Conservation (phyloP, 495 filamentous ascomycete species). For the Monascus purpureus region DNA sequence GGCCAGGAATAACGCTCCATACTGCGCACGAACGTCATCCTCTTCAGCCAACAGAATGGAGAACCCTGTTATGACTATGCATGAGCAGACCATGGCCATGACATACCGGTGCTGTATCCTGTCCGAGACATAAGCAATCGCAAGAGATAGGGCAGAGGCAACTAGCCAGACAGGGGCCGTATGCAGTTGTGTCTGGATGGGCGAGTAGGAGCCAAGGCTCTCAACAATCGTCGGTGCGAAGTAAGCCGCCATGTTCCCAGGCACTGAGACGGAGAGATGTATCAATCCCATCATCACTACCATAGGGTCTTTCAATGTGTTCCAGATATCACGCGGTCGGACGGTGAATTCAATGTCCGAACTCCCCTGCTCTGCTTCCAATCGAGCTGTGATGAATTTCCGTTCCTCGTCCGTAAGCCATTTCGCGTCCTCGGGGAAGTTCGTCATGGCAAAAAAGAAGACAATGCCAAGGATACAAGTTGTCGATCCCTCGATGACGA, state of each 20-base stretch:
- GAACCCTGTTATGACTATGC: constrained; percentile 40
- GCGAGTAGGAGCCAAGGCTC: constrained; percentile 20
- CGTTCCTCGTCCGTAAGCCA: constrained; percentile 15
- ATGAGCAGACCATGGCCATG: constrained; percentile 34
- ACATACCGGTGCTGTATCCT: constrained; percentile 12
- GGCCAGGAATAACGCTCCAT: constrained; percentile 48
- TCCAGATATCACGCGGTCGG: constrained; percentile 2
- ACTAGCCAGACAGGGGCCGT: constrained; percentile 31
- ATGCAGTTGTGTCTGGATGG: constrained; percentile 35
- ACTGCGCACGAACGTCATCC: constrained; percentile 38
- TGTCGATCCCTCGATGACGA: constrained; percentile 38
- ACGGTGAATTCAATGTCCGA: constrained; percentile 1
- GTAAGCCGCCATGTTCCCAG: constrained; percentile 12
- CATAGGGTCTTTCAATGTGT: constrained; percentile 8
- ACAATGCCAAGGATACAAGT: constrained; percentile 13
- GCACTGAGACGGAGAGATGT: constrained; percentile 13
- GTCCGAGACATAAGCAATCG: constrained; percentile 25
- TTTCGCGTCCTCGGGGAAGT: constrained; percentile 16
- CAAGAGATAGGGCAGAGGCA: constrained; percentile 40
- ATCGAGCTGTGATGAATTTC: constrained; percentile 5
- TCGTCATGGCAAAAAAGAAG: constrained; percentile 16
- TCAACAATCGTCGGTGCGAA: constrained; percentile 27
- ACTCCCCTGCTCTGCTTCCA: constrained; percentile 1
- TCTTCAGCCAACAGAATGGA: constrained; percentile 43
- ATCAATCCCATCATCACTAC: constrained; percentile 11